These are phyloP conservation scores for Apiospora malaysiana DNA, from an alignment of 2,329 filamentous ascomycete genomes.

Conservation along the genomic window DNA sequence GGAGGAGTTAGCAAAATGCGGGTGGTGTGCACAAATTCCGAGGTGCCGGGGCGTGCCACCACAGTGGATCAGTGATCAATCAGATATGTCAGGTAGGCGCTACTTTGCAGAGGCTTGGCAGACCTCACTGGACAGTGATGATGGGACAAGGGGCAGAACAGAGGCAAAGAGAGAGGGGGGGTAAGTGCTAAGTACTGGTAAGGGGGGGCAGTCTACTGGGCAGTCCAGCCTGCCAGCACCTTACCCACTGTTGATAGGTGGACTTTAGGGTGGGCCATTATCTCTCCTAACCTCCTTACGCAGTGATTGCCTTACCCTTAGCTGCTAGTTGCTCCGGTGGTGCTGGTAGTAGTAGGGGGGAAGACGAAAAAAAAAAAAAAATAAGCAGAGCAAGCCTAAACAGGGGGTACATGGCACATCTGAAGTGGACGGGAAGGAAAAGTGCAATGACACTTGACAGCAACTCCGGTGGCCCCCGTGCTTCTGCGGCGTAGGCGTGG, in stretches of 20 bases:
- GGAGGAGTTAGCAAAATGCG: slow-evolving; percentile 17
- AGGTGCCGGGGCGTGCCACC: slow-evolving; percentile 18
- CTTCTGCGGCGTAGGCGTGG: neutral
- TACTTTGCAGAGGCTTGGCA: slow-evolving; percentile 15
- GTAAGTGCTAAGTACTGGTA: too few relatives aligned
- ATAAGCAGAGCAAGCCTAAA: neutral
- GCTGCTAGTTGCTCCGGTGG: too few relatives aligned
- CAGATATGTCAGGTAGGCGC: slow-evolving; percentile 15
- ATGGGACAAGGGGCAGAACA: slow-evolving; percentile 1
- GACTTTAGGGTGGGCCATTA: slow-evolving; percentile 9
- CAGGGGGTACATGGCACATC: slow-evolving; percentile 12
- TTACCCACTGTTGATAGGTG: slow-evolving; percentile 16
- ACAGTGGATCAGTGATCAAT: slow-evolving; percentile 19
- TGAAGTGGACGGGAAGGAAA: neutral
- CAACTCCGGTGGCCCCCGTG: slow-evolving; percentile 8
- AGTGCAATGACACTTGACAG: slow-evolving; percentile 3
- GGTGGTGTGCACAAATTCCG: slow-evolving; percentile 18
- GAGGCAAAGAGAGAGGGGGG: neutral
- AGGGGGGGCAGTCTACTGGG: neutral
- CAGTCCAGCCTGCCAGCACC: too few relatives aligned
- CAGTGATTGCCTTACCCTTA: slow-evolving; percentile 1
- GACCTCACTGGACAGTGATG: slow-evolving; percentile 13
- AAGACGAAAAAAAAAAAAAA: neutral
- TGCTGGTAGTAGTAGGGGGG: too few relatives aligned
- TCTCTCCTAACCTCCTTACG: slow-evolving; percentile 17